phyloP scores from a whole-genome alignment of 2,329 filamentous ascomycete genomes.

The Aspergillus brasiliensis region DNA sequence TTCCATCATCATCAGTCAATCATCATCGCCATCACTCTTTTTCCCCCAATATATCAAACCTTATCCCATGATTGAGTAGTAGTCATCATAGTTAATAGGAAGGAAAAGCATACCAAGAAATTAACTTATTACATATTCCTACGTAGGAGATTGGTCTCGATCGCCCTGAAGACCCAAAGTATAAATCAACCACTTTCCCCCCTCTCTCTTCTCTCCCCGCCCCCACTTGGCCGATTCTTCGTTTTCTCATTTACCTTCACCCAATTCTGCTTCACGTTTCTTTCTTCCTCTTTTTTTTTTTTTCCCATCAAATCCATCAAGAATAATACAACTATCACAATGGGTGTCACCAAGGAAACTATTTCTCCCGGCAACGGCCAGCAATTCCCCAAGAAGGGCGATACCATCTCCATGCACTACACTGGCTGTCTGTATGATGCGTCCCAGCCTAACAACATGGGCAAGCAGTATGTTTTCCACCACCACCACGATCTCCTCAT shows the following conservation, averaged over 20 bases:
- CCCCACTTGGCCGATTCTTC: constrained; percentile 4
- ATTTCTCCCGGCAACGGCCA: constrained; percentile 63
- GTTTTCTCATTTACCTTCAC: background rate
- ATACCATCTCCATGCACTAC: constrained; percentile 86
- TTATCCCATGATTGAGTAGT: too few species aligned
- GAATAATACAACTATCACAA: constrained; percentile 37
- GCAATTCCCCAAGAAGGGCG: constrained; percentile 63
- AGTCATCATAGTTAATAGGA: too few species aligned
- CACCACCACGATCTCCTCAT: background rate
- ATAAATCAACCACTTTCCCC: background rate
- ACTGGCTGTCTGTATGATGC: constrained; percentile 80
- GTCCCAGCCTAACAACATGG: constrained; percentile 62
- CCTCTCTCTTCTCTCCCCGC: background rate
- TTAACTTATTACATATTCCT: too few species aligned
- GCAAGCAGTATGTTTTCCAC: constrained; percentile 63
- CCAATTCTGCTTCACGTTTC: background rate
- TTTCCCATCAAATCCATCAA: background rate
- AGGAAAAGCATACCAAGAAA: too few species aligned
- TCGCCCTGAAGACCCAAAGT: background rate
- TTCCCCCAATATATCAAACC: too few species aligned
- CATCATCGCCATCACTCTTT: constrained; percentile 2
- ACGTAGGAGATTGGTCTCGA: background rate
- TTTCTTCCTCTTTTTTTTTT: background rate
- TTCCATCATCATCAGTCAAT: background rate
- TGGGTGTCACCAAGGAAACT: constrained; percentile 74